Evolutionary conservation across 202 grass and related monocot species (phyloP).

Genomic region (Carex arenaria): DNA sequence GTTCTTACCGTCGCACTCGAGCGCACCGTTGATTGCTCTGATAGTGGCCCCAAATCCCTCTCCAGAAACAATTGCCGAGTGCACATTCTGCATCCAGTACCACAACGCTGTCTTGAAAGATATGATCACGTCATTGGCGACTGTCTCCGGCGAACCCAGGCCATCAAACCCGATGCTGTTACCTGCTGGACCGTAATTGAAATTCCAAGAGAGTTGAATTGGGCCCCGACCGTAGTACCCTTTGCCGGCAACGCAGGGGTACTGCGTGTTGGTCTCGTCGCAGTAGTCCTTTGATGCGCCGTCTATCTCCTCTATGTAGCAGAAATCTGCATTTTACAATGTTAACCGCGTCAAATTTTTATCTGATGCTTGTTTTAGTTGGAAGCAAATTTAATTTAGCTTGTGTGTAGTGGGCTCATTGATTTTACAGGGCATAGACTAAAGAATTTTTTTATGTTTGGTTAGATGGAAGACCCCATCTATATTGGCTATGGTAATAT

Average conservation of each 20-base stretch:
- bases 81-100: slow-evolving; percentile 71
- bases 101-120: slow-evolving; percentile 74
- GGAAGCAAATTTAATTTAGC: not conserved
- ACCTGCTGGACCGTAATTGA: slow-evolving; percentile 71
- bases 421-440: not conserved
- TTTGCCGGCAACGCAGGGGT: slow-evolving; percentile 55
- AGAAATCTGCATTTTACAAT: slow-evolving; percentile 47
- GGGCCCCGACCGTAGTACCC: slow-evolving; percentile 81
- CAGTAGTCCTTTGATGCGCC: slow-evolving; percentile 72
- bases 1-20: slow-evolving; percentile 69
- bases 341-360: not conserved
- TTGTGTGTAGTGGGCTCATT: not conserved
- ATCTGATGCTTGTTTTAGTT: not conserved
- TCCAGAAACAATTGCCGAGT: slow-evolving; percentile 40
- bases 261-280: slow-evolving; percentile 30
- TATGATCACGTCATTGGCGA: slow-evolving; percentile 43
- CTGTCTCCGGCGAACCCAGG: slow-evolving; percentile 54
- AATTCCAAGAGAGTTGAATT: slow-evolving; percentile 88
- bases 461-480: no score
- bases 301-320: slow-evolving; percentile 83
- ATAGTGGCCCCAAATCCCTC: slow-evolving; percentile 75
- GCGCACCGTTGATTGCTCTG: slow-evolving; percentile 51
- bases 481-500: no score
- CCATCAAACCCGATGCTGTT: slow-evolving; percentile 81
- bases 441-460: no score